Conservation (phyloP, 176 grass and related monocot genomes). For the Bromus sterilis region DNA sequence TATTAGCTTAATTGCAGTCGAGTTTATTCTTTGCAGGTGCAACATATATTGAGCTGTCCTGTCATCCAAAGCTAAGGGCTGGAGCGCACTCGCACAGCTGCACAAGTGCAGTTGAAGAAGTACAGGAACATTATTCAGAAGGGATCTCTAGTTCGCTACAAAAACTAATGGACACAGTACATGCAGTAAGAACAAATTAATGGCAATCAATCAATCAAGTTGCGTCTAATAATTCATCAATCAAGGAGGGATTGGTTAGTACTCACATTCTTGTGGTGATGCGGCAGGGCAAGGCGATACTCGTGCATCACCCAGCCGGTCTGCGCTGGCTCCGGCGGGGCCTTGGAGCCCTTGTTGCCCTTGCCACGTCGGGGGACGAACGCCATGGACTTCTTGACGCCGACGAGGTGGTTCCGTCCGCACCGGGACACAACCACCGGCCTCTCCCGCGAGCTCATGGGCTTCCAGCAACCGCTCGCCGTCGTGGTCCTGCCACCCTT, state of each 20-base stretch:
- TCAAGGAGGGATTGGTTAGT: neutral
- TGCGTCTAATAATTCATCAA: neutral
- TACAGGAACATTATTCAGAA: neutral
- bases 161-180: neutral
- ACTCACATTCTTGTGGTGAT: slow-evolving; percentile 41
- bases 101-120: neutral
- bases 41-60: neutral
- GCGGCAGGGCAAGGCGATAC: slow-evolving; percentile 48
- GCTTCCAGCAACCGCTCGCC: slow-evolving; percentile 64
- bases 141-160: too few relatives aligned
- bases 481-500: neutral
- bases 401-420: slow-evolving; percentile 49
- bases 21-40: neutral
- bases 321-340: neutral
- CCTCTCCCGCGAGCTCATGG: slow-evolving; percentile 34
- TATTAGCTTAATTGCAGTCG: neutral
- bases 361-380: slow-evolving; percentile 29
- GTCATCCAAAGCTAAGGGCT: neutral
- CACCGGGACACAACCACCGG: slow-evolving; percentile 27
- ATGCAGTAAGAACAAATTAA: slow-evolving; percentile 4
- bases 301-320: slow-evolving; percentile 84
- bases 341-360: neutral
- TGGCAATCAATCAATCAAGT: slow-evolving; percentile 5
- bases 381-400: slow-evolving; percentile 51
- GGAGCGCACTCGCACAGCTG: neutral